Evolutionary conservation across 73 alveolate genomes (phyloP).

Genomic region (Loxodes magnus): DNA sequence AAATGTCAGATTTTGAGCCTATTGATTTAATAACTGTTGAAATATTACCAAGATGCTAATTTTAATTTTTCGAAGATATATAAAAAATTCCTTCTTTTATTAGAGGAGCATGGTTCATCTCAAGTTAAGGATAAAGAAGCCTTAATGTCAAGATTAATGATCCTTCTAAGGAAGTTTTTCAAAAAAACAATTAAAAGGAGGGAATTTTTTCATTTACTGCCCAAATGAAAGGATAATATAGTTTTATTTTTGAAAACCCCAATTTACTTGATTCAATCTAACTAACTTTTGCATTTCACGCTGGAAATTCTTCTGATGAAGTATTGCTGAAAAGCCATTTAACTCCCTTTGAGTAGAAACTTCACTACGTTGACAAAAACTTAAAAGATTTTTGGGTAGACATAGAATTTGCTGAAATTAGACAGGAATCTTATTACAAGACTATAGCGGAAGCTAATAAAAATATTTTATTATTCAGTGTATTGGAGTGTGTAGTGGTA

Average conservation of each 20-base stretch:
- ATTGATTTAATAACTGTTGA: conserved; percentile 6
- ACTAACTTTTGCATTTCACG: conserved; percentile 5
- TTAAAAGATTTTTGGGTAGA: conserved; percentile 9
- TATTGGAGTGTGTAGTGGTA: conserved; percentile 3
- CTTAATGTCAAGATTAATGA: background rate
- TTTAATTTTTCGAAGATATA: background rate
- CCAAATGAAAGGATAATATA: background rate
- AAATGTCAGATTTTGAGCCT: conserved; percentile 7
- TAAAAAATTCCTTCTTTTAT: background rate
- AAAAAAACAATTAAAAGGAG: background rate
- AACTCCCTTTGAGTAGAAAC: conserved; percentile 2
- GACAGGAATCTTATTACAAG: conserved; percentile 8
- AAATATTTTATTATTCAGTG: background rate
- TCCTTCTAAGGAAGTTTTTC: conserved; percentile 2
- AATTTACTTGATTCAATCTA: background rate
- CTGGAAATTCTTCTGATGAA: conserved; percentile 6
- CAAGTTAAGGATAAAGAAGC: background rate
- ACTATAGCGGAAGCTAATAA: conserved; percentile 11
- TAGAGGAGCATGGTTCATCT: conserved; percentile 8
- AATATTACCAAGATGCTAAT: conserved; percentile 3
- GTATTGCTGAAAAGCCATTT: conserved; percentile 1
- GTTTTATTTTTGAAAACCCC: conserved; percentile 1
- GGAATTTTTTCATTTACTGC: conserved; percentile 1
- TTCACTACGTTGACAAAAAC: background rate
- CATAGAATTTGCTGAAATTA: conserved; percentile 4